A percentile compares a stretch with the other conserved stretches of the same genome.
Evolutionary conservation across 2,329 filamentous ascomycete genomes (phyloP).

Genomic region (Paecilomyces sp.): DNA sequence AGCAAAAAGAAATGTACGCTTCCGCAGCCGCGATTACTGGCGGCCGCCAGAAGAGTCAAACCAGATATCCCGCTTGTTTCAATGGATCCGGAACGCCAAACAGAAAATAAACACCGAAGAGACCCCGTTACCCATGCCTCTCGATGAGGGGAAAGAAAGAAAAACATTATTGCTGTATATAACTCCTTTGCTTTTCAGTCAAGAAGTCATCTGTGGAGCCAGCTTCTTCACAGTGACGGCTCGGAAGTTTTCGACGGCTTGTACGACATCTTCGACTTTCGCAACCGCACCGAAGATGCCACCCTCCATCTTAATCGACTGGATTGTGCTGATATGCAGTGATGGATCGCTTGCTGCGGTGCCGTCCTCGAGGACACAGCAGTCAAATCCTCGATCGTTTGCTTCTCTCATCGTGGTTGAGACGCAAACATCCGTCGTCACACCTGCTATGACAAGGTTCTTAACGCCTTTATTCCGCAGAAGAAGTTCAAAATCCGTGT

Average conservation of each 20-base stretch:
- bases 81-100: neutral
- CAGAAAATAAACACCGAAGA: constrained; percentile 3
- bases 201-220: constrained; percentile 30
- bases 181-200: neutral
- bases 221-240: constrained; percentile 34
- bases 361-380: constrained; percentile 45
- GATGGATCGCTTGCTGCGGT: constrained; percentile 35
- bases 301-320: constrained; percentile 41
- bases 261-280: constrained; percentile 31
- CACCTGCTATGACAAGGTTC: constrained; percentile 48
- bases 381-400: constrained; percentile 50
- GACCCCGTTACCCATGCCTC: constrained; percentile 5
- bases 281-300: constrained; percentile 38
- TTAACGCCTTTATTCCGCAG: constrained; percentile 45
- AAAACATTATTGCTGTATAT: neutral
- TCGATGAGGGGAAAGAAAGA: constrained; percentile 7
- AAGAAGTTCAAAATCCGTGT: constrained; percentile 48
- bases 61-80: neutral
- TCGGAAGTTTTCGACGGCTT: constrained; percentile 37
- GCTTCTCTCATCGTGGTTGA: constrained; percentile 50
- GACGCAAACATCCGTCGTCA: constrained; percentile 52
- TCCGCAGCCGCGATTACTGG: neutral
- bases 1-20: neutral
- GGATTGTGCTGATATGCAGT: constrained; percentile 34
- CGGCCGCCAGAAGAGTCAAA: neutral